phyloP scores from a whole-genome alignment of 1,139 yeast genomes.

The Saccharomyces pastorianus region DNA sequence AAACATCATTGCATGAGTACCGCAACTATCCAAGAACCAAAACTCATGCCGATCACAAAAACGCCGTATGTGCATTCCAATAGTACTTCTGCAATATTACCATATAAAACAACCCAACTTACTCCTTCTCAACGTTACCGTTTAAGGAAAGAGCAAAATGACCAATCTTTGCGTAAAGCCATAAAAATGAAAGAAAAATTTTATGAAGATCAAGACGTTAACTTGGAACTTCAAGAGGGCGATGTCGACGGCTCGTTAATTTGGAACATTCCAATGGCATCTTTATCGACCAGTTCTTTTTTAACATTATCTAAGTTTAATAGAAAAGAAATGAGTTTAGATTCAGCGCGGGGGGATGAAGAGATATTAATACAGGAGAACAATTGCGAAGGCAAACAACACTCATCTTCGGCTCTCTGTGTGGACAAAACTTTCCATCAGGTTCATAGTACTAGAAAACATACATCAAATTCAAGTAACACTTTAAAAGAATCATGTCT shows the following conservation, averaged over 20 bases:
- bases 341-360: not conserved
- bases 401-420: not conserved
- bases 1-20: not conserved
- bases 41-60: not conserved
- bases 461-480: not conserved
- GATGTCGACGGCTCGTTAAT: slow-evolving; percentile 33
- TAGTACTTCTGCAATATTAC: slow-evolving; percentile 20
- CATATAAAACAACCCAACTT: slow-evolving; percentile 13
- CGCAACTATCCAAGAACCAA: not conserved
- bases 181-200: slow-evolving; percentile 33
- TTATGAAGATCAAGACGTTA: slow-evolving; percentile 34
- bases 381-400: slow-evolving; percentile 10
- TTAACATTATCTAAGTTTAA: slow-evolving; percentile 17
- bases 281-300: slow-evolving; percentile 32
- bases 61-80: slow-evolving; percentile 11
- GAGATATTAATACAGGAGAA: slow-evolving; percentile 2
- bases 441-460: not conserved
- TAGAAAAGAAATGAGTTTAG: slow-evolving; percentile 5
- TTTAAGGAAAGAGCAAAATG: slow-evolving; percentile 32
- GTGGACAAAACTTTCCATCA: not conserved
- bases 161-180: slow-evolving; percentile 25
- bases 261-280: slow-evolving; percentile 43
- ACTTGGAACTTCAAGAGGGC: slow-evolving; percentile 11
- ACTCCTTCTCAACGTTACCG: slow-evolving; percentile 36
- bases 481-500: slow-evolving; percentile 8